Conservation (phyloP, 768 basidiomycete genomes). For the Chiua virens region DNA sequence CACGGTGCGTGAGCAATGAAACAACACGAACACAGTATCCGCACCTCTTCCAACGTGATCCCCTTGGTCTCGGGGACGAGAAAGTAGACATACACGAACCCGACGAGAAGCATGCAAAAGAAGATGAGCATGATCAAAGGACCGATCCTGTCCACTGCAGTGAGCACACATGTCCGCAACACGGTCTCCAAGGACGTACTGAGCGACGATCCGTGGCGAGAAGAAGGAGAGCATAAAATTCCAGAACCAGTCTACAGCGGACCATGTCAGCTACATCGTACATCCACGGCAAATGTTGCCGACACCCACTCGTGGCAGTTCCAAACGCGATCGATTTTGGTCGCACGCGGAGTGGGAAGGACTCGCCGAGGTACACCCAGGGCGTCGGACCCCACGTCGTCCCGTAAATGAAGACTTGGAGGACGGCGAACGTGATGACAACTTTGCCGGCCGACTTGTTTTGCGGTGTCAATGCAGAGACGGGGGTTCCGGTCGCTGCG, state of each 20-base stretch:
- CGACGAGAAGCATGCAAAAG: conserved; percentile 70
- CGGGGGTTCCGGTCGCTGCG: conserved; percentile 51
- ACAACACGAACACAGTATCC: not conserved
- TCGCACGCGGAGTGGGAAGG: conserved; percentile 78
- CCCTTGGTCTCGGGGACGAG: conserved; percentile 83
- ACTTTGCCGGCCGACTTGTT: conserved; percentile 64
- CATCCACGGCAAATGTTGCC: too few relatives aligned
- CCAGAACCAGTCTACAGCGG: conserved; percentile 58
- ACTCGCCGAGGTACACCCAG: conserved; percentile 78
- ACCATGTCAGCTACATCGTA: not conserved
- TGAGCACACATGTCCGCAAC: not conserved
- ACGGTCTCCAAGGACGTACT: conserved; percentile 31
- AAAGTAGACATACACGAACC: conserved; percentile 70
- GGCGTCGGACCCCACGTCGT: conserved; percentile 80
- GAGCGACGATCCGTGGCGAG: conserved; percentile 61
- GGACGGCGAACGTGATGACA: conserved; percentile 73
- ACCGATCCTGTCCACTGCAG: conserved; percentile 47
- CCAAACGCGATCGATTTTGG: conserved; percentile 79
- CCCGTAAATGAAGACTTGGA: conserved; percentile 70
- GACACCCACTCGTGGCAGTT: conserved; percentile 47
- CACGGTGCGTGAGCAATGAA: not conserved
- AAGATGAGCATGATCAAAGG: conserved; percentile 77
- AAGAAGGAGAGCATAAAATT: conserved; percentile 76
- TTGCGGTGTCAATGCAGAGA: conserved; percentile 46
- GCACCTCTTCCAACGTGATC: conserved; percentile 53